phyloP scores from a whole-genome alignment of 768 basidiomycete genomes.

The Naganishia onofrii region DNA sequence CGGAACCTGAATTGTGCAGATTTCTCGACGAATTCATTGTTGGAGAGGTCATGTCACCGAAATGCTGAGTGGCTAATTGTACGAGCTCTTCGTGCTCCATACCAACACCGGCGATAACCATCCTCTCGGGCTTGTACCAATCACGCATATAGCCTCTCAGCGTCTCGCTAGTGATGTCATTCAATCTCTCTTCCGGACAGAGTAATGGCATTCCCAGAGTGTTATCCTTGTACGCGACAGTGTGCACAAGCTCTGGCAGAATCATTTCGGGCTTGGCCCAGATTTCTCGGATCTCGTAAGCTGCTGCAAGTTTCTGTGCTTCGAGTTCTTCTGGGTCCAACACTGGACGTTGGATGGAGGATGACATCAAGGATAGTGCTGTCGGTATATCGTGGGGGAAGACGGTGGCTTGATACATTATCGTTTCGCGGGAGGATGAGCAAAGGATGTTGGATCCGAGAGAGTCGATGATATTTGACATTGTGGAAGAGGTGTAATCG shows the following conservation, averaged over 20 bases:
- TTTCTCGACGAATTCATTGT: background rate
- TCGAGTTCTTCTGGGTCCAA: slow-evolving; percentile 75
- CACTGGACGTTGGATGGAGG: slow-evolving; percentile 77
- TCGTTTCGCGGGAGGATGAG: slow-evolving; percentile 84
- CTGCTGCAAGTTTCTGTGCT: slow-evolving; percentile 77
- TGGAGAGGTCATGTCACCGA: slow-evolving; percentile 60
- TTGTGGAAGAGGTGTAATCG: slow-evolving; percentile 68
- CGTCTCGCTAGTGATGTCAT: slow-evolving; percentile 62
- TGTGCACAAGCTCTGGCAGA: slow-evolving; percentile 83
- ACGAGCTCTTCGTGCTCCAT: slow-evolving; percentile 87
- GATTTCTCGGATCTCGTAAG: slow-evolving; percentile 87
- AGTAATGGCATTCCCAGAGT: slow-evolving; percentile 87
- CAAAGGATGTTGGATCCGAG: slow-evolving; percentile 90
- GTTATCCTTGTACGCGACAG: slow-evolving; percentile 71
- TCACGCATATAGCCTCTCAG: slow-evolving; percentile 66
- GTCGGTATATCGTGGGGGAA: slow-evolving; percentile 77
- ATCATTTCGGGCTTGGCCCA: slow-evolving; percentile 86
- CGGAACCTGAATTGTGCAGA: slow-evolving; percentile 26
- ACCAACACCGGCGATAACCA: slow-evolving; percentile 92
- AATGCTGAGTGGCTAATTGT: slow-evolving; percentile 76
- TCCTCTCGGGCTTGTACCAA: slow-evolving; percentile 90
- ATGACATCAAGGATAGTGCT: slow-evolving; percentile 83
- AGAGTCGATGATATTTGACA: slow-evolving; percentile 74
- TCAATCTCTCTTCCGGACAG: slow-evolving; percentile 80
- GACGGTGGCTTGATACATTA: slow-evolving; percentile 97